These are phyloP conservation scores for Talaromyces borbonicus DNA, from an alignment of 495 filamentous ascomycete genomes.

Conservation along the genomic window DNA sequence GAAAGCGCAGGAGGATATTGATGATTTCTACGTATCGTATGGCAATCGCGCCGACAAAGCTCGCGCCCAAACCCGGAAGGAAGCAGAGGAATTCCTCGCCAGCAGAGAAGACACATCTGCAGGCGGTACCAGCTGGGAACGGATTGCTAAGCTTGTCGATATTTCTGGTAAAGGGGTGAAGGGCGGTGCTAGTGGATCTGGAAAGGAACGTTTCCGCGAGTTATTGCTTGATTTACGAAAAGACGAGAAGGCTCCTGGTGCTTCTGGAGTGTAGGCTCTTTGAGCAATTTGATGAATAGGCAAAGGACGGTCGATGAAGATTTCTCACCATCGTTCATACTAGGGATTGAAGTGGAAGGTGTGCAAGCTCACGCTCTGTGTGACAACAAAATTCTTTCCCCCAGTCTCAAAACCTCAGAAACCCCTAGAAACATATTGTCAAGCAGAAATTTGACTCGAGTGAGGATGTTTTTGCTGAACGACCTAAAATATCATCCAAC, in stretches of 20 bases:
- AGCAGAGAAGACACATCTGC: conserved; percentile 83
- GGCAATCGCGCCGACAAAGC: conserved; percentile 92
- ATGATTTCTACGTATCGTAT: conserved; percentile 99
- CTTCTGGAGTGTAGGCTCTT: conserved; percentile 39
- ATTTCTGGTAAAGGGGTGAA: conserved; percentile 84
- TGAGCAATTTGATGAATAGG: too few species aligned
- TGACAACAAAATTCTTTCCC: too few species aligned
- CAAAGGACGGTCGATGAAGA: too few species aligned
- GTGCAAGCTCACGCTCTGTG: too few species aligned
- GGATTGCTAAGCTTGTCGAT: conserved; percentile 94
- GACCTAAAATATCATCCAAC: too few species aligned
- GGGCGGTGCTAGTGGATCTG: conserved; percentile 75
- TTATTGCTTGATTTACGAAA: conserved; percentile 79
- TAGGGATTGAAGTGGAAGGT: too few species aligned
- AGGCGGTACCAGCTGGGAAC: conserved; percentile 96
- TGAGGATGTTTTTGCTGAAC: too few species aligned
- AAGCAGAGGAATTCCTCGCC: conserved; percentile 89
- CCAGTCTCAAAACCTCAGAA: too few species aligned
- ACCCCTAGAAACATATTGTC: too few species aligned
- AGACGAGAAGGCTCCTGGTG: conserved; percentile 88
- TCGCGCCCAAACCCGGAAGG: conserved; percentile 70
- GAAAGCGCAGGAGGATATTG: conserved; percentile 80
- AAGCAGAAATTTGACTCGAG: too few species aligned
- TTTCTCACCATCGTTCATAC: too few species aligned
- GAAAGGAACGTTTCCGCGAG: conserved; percentile 93